Conservation (phyloP, 345 rosid species). For the Euphorbia lathyris region DNA sequence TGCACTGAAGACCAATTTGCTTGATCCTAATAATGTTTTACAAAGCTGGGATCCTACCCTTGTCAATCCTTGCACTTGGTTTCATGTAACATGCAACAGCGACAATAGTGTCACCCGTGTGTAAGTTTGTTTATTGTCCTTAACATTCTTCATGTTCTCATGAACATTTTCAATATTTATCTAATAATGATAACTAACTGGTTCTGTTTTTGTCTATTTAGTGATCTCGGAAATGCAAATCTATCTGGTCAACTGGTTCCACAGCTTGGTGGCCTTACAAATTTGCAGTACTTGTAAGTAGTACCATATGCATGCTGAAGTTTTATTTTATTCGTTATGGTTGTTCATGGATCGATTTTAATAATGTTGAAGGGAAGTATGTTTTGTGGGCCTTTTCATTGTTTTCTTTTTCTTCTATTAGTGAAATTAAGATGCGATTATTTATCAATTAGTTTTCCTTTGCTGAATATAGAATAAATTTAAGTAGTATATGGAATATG, state of each 20-base stretch:
- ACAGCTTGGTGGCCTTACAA: constrained; percentile 57
- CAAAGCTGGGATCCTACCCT: constrained; percentile 84
- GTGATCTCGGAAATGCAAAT: constrained; percentile 69
- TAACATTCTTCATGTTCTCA: constrained; percentile 2
- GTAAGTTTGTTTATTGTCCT: constrained; percentile 47
- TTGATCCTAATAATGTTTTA: constrained; percentile 68
- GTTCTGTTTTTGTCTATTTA: constrained; percentile 6
- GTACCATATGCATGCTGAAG: not conserved
- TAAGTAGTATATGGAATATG: not conserved
- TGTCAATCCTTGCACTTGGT: constrained; percentile 84
- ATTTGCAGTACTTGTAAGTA: constrained; percentile 82
- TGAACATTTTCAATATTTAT: not conserved
- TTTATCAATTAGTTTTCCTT: not conserved
- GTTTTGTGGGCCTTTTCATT: not conserved
- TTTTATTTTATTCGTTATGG: not conserved
- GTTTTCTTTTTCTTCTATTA: not conserved
- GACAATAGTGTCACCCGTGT: constrained; percentile 68
- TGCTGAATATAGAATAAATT: not conserved
- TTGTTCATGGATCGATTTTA: not conserved
- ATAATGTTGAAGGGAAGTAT: not conserved
- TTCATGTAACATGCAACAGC: constrained; percentile 72
- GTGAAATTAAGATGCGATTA: not conserved
- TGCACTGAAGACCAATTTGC: constrained; percentile 59
- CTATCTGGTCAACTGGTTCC: constrained; percentile 60
- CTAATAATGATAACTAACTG: constrained; percentile 3